These are phyloP conservation scores for Dactylellina sp. DNA, from an alignment of 2,329 filamentous ascomycete genomes.

Conservation along the genomic window DNA sequence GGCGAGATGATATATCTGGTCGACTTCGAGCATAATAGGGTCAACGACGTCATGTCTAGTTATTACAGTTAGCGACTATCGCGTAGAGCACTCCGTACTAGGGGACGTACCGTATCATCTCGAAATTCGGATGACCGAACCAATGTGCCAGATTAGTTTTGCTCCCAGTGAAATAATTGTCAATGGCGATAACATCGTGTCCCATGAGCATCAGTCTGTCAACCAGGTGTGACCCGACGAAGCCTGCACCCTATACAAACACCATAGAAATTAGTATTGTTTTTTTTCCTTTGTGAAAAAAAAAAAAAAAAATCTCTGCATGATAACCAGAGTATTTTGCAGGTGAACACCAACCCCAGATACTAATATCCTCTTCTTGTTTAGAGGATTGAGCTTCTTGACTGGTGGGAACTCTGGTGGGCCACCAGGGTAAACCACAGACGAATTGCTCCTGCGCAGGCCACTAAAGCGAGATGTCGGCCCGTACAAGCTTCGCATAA, in stretches of 20 bases:
- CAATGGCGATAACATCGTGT: slow-evolving; percentile 60
- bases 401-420: slow-evolving; percentile 59
- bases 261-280: too few relatives aligned
- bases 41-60: slow-evolving; percentile 61
- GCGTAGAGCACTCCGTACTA: neutral
- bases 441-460: slow-evolving; percentile 54
- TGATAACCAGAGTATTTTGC: too few relatives aligned
- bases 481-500: slow-evolving; percentile 47
- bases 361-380: slow-evolving; percentile 60
- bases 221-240: slow-evolving; percentile 61
- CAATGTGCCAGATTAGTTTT: slow-evolving; percentile 60
- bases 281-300: too few relatives aligned
- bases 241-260: slow-evolving; percentile 61
- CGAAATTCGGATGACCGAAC: slow-evolving; percentile 61
- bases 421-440: slow-evolving; percentile 55
- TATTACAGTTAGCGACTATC: neutral
- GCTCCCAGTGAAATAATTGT: slow-evolving; percentile 61
- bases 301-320: too few relatives aligned
- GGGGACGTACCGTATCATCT: slow-evolving; percentile 59
- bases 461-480: slow-evolving; percentile 22
- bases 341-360: slow-evolving; percentile 59
- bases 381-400: slow-evolving; percentile 58
- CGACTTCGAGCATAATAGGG: slow-evolving; percentile 60
- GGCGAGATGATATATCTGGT: slow-evolving; percentile 62
- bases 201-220: slow-evolving; percentile 61